Conservation (phyloP, 176 grass and related monocot genomes). For the Otatea glauca region DNA sequence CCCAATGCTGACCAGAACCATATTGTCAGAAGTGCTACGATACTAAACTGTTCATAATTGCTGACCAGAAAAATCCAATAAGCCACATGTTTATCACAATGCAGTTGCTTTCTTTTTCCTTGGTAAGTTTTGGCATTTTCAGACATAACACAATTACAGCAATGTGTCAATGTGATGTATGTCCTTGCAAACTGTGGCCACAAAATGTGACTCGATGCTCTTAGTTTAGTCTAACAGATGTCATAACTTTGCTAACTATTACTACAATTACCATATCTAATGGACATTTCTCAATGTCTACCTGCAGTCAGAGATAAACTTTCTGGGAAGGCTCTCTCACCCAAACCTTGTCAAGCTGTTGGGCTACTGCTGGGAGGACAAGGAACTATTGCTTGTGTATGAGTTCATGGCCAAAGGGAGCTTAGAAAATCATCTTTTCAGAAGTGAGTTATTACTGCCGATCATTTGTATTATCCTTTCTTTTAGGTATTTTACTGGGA, state of each 20-base stretch:
- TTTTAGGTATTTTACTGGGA: background rate
- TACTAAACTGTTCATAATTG: conserved; percentile 33
- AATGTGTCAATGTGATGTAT: background rate
- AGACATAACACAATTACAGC: background rate
- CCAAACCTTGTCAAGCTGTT: conserved; percentile 82
- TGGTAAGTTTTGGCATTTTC: conserved; percentile 9
- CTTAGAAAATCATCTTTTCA: conserved; percentile 94
- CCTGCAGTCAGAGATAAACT: conserved; percentile 84
- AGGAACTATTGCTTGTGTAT: too few species aligned
- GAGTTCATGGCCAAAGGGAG: conserved; percentile 62
- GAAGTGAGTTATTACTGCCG: conserved; percentile 57
- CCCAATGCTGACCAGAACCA: conserved; percentile 35
- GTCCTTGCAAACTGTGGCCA: background rate
- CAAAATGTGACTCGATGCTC: background rate
- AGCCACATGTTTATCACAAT: conserved; percentile 54
- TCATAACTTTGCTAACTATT: background rate
- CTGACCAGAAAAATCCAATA: conserved; percentile 19
- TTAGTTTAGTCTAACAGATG: conserved; percentile 31
- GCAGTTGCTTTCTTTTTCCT: conserved; percentile 26
- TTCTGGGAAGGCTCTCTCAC: conserved; percentile 83
- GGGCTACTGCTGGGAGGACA: conserved; percentile 67
- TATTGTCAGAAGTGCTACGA: conserved; percentile 14
- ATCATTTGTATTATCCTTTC: background rate
- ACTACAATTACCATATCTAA: conserved; percentile 15
- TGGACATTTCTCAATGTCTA: conserved; percentile 27